These are phyloP conservation scores for Lactarius hatsudake DNA, from an alignment of 768 basidiomycete genomes.

Conservation along the genomic window DNA sequence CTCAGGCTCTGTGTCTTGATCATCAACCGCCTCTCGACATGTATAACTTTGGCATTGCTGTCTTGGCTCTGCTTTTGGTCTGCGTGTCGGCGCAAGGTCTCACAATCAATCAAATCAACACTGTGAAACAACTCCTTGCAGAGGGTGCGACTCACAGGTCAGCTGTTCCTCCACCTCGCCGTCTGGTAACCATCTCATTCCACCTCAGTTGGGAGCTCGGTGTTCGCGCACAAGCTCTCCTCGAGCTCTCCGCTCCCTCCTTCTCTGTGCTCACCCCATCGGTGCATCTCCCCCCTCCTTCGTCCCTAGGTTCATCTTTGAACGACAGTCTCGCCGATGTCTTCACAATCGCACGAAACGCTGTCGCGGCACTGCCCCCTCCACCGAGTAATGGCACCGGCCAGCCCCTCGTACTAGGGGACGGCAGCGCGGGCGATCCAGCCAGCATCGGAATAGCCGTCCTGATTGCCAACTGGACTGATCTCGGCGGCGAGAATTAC, in stretches of 20 bases:
- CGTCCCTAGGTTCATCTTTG: constrained; percentile 24
- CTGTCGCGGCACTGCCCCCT: constrained; percentile 47
- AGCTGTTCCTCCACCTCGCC: constrained; percentile 9
- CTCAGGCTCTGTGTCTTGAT: background rate
- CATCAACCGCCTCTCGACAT: background rate
- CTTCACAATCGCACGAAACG: constrained; percentile 49
- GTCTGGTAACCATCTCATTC: background rate
- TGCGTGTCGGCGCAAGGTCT: constrained; percentile 35
- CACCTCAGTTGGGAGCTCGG: constrained; percentile 52
- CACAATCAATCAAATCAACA: constrained; percentile 35
- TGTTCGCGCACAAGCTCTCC: constrained; percentile 47
- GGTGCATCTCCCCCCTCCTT: constrained; percentile 32
- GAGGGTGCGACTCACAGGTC: constrained; percentile 44
- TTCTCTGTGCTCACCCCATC: constrained; percentile 44
- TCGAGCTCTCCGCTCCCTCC: constrained; percentile 46
- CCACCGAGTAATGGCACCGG: constrained; percentile 44
- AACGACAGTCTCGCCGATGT: constrained; percentile 48
- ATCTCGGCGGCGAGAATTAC: constrained; percentile 51
- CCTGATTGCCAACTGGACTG: constrained; percentile 56
- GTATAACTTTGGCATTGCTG: background rate
- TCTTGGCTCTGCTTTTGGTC: background rate
- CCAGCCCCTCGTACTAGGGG: constrained; percentile 55
- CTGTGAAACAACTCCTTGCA: constrained; percentile 39
- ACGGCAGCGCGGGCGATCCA: constrained; percentile 72
- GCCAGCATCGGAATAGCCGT: constrained; percentile 71